Evolutionary conservation across 2,329 filamentous ascomycete genomes (phyloP), one percentile per base, ranked within the genome.

Genomic region (Xylariales sp.): DNA sequence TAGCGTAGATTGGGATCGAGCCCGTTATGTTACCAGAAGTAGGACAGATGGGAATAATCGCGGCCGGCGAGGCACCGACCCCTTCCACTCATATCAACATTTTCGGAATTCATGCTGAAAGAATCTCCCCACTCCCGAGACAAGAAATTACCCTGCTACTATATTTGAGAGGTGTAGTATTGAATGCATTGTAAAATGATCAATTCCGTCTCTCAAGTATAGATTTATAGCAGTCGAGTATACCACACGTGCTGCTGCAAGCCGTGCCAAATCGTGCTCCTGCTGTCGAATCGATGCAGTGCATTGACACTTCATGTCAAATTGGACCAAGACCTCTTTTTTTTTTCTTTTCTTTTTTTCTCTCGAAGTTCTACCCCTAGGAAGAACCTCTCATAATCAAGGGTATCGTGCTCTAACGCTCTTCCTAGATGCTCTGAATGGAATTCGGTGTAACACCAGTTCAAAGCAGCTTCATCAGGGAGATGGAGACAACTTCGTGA

Each of bases 201-300:
- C 46, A 32, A 53, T 46, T 23, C 60, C 48, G 58, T 43, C n/a
- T 32, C 43, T 50, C 32, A 43, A 58, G 46, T 55, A 23, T 66
- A 64, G 55, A 34, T 12, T 52, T 48, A 56, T 56, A 52, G 54
- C 59, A 53, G 48, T 60, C 59, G 56, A 61, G 59, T 61, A 65
- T 39, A 32, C 62, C 43, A 58, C 53, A 60, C 64, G 58, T 30
- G 49, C 60, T 66, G 55, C 62, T 71, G 61, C 55, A 46, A 50
- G 53, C 50, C 45, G 59, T 72, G 65, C 57, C 70, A 73, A 66
- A 64, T 43, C 65, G 69, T 71, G 75, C 74, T 77, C 75, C 76
- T 77, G 75, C 75, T 62, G 71, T 77, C 73, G 75, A 71, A 75
- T 74, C 72, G 75, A 76, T 76, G 76, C 75, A 76, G 76, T 77